Conservation (phyloP, 2,329 filamentous ascomycete genomes). For the Cladophialophora exuberans region DNA sequence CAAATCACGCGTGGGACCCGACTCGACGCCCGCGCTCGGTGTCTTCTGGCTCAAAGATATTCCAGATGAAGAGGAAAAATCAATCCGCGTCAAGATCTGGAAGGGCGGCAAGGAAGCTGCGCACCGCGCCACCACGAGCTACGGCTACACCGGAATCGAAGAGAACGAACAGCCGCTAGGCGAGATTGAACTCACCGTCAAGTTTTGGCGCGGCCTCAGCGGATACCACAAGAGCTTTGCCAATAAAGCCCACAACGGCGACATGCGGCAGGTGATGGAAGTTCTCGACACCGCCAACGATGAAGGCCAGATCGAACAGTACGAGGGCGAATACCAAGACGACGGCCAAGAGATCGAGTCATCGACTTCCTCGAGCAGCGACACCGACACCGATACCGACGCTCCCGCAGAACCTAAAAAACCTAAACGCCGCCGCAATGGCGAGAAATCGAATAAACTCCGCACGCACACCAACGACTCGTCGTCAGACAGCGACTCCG, state of each 20-base stretch:
- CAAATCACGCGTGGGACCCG: slow-evolving; percentile 33
- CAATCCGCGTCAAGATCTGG: slow-evolving; percentile 65
- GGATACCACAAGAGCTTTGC: slow-evolving; percentile 62
- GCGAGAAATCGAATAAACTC: too few relatives aligned
- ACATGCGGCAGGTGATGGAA: slow-evolving; percentile 65
- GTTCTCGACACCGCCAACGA: slow-evolving; percentile 65
- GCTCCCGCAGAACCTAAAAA: background rate
- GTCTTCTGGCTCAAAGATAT: slow-evolving; percentile 58
- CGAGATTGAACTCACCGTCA: slow-evolving; percentile 60
- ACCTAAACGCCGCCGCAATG: background rate
- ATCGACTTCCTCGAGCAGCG: background rate
- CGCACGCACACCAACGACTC: slow-evolving; percentile 27
- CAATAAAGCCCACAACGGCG: slow-evolving; percentile 52
- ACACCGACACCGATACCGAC: too few relatives aligned
- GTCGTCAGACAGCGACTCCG: slow-evolving; percentile 21
- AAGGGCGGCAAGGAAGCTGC: slow-evolving; percentile 59
- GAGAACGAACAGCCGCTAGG: slow-evolving; percentile 63
- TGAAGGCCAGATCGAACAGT: slow-evolving; percentile 54
- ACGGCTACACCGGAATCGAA: slow-evolving; percentile 50
- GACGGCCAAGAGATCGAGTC: background rate
- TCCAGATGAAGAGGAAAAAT: slow-evolving; percentile 66
- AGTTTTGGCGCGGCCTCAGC: slow-evolving; percentile 65
- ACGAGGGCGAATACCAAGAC: slow-evolving; percentile 10
- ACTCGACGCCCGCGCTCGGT: slow-evolving; percentile 36
- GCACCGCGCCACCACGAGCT: slow-evolving; percentile 38